phyloP scores from a whole-genome alignment of 169 alveolate species.

The Plasmodium chabaudi region DNA sequence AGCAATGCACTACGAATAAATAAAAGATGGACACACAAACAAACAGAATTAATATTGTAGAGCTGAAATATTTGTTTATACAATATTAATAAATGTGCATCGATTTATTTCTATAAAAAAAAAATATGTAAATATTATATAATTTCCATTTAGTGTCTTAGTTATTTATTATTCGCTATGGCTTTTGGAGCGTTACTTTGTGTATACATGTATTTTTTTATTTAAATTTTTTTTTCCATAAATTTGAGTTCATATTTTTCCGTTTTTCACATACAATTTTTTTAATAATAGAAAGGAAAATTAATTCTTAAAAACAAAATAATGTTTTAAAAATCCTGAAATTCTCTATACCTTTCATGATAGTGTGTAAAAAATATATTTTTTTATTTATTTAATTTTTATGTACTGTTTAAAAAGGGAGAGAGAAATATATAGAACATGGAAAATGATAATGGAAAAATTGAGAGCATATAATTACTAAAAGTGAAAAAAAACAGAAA shows the following conservation, averaged over 20 bases:
- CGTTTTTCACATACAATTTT: no score
- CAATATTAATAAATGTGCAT: background rate
- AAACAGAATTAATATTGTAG: constrained; percentile 40
- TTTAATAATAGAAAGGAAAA: no score
- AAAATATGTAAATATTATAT: background rate
- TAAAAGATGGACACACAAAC: background rate
- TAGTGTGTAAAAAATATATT: background rate
- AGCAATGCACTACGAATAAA: no score
- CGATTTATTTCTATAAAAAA: constrained; percentile 31
- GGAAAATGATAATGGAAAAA: constrained; percentile 10
- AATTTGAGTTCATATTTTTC: no score
- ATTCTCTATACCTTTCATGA: background rate
- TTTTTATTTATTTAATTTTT: constrained; percentile 1
- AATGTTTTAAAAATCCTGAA: no score
- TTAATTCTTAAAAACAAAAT: no score
- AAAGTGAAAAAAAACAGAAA: no score
- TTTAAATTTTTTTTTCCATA: no score
- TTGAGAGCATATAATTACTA: background rate
- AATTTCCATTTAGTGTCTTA: background rate
- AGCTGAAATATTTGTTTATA: background rate
- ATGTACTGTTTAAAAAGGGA: background rate
- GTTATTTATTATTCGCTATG: no score
- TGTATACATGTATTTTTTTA: constrained; percentile 1
- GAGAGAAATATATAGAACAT: background rate
- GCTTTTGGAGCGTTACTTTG: background rate